Evolutionary conservation across 345 rosid species (phyloP), one percentile per base, ranked within the genome.

Genomic region (Gossypium sturtianum): DNA sequence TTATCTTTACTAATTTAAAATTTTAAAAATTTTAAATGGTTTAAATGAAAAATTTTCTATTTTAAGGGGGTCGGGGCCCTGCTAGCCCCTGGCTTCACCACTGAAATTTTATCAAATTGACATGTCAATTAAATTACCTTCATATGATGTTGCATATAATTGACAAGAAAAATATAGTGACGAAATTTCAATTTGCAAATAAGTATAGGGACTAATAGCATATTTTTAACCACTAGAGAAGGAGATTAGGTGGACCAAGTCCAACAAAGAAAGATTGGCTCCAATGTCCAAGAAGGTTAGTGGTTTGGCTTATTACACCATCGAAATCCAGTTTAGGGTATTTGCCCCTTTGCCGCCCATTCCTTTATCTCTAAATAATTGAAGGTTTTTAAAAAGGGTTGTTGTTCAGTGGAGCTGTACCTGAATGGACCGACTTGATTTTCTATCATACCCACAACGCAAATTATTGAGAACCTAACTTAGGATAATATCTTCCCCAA

Each of bases 21-120:
- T 4, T 29, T 29, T 29, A 29, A 34, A 29, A 34, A 4, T 34
- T 34, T 34, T 34, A 34, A 4, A 34, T 0, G 6, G 1, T 34
- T 34, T 34, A 34, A 34, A 29, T 29, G 0, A 4, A 34, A 34
- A 34, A 34, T 0, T 0, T 4, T 34, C 0, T 0, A 29, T 29
- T 29, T 29, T 29, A 29, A 29, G 6, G 1, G 38, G 6, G 6
- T 0, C 3, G 6, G 0, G 6, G 6, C 1, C 0, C 1, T 29
- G 5, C 1, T 29, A 34, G 5, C 38, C 38, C 38, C 38, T 4
- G 41, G 1, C 7, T 34, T 34, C 7, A 1, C 41, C 41, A 34
- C 7, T 34, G 1, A 34, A 34, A 34, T 5, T 34, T 34, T 34
- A 4, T 34, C 41, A 34, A 34, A 5, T 34, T 5, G 7, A 34